Evolutionary conservation across 2,329 filamentous ascomycete genomes (phyloP).

Genomic region (Claviceps paspali): DNA sequence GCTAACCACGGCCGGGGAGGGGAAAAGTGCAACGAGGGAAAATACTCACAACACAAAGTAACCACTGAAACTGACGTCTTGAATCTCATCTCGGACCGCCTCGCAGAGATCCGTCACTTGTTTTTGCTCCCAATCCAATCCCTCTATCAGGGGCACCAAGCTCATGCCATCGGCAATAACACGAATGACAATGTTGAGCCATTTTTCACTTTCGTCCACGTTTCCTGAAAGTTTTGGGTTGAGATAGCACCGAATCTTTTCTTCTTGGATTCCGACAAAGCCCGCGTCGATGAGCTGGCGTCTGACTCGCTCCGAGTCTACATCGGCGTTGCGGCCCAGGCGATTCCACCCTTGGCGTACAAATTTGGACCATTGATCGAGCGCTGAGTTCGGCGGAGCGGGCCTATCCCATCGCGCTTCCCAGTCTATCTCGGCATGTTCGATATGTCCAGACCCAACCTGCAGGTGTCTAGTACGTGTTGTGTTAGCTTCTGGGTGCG

Average conservation of each 20-base stretch:
- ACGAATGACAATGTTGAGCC: conserved; percentile 69
- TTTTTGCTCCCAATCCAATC: conserved; percentile 30
- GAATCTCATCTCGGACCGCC: conserved; percentile 52
- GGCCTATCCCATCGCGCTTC: conserved; percentile 57
- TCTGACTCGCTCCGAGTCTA: no score
- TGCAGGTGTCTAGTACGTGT: conserved; percentile 50
- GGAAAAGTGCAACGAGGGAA: no score
- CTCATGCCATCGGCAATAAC: conserved; percentile 60
- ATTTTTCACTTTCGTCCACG: conserved; percentile 55
- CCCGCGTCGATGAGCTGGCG: no score
- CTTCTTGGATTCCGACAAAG: conserved; percentile 65
- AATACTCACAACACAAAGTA: neutral
- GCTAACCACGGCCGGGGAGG: no score
- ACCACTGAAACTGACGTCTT: neutral
- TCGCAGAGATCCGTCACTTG: conserved; percentile 48
- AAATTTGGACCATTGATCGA: conserved; percentile 55
- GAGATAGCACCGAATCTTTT: conserved; percentile 52
- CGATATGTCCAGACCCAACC: conserved; percentile 60
- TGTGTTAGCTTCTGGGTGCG: no score
- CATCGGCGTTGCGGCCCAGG: conserved; percentile 49
- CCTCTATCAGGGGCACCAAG: conserved; percentile 52
- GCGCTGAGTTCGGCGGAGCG: conserved; percentile 37
- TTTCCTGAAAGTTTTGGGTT: conserved; percentile 59
- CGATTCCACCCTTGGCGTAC: conserved; percentile 53
- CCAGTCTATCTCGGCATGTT: conserved; percentile 84